These are phyloP conservation scores for Pseudozyma sp. DNA, from an alignment of 1,284 basidiomycete species.

Conservation along the genomic window DNA sequence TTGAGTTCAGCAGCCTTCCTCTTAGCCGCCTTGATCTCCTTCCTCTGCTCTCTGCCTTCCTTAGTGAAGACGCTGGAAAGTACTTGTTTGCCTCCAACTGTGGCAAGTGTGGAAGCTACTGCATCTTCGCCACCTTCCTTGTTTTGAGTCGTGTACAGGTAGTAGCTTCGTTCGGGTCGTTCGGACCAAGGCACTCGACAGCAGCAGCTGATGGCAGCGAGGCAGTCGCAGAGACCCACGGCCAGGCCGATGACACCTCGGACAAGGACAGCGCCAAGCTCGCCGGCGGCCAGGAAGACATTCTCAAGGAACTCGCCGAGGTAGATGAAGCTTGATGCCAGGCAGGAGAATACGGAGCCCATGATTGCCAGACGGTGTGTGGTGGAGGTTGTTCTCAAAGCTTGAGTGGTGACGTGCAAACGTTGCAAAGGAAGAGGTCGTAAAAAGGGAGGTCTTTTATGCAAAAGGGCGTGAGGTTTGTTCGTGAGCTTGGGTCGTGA, in stretches of 20 bases:
- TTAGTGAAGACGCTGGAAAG: constrained; percentile 39
- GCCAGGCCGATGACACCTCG: constrained; percentile 53
- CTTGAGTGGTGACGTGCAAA: too few species aligned
- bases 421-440: neutral
- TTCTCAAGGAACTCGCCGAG: constrained; percentile 54
- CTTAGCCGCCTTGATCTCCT: constrained; percentile 57
- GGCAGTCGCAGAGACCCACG: constrained; percentile 57
- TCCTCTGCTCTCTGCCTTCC: constrained; percentile 29
- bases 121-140: neutral
- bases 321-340: constrained; percentile 50
- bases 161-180: constrained; percentile 48
- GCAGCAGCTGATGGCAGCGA: constrained; percentile 60
- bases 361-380: constrained; percentile 18
- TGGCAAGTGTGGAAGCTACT: constrained; percentile 1
- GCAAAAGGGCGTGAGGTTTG: neutral
- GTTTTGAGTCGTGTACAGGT: constrained; percentile 23
- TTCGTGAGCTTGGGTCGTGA: constrained; percentile 10
- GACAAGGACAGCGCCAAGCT: constrained; percentile 51
- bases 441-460: neutral
- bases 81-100: constrained; percentile 42
- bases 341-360: constrained; percentile 55
- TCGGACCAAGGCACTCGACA: constrained; percentile 55
- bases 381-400: too few species aligned
- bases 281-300: constrained; percentile 49
- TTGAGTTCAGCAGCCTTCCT: constrained; percentile 35